phyloP scores from a whole-genome alignment of 164 flowering plant species.

The Annona squamosa region DNA sequence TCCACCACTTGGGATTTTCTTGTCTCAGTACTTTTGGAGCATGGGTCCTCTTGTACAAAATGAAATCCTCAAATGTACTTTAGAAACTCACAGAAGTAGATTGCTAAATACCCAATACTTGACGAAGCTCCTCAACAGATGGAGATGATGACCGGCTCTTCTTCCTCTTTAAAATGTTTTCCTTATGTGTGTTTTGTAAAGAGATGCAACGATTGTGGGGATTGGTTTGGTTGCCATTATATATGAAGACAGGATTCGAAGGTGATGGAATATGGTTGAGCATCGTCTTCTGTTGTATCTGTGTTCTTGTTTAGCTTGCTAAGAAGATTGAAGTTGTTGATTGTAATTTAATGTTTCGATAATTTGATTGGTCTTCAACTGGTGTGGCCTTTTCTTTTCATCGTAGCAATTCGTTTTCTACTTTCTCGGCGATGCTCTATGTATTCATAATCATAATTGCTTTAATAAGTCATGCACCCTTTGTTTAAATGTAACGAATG shows the following conservation, averaged over 20 bases:
- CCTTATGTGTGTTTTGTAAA: not conserved
- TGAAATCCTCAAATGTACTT: not conserved
- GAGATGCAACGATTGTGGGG: not conserved
- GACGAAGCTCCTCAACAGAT: not conserved
- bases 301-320: not conserved
- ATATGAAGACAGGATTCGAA: not conserved
- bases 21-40: not conserved
- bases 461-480: no score
- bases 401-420: no score
- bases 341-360: no score
- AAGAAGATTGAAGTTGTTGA: no score
- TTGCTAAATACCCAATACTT: not conserved
- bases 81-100: not conserved
- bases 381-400: no score
- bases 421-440: no score
- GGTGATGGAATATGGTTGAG: not conserved
- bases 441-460: no score
- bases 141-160: not conserved
- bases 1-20: not conserved
- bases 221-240: not conserved
- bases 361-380: no score
- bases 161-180: no score
- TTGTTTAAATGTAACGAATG: no score
- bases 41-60: not conserved
- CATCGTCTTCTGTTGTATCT: not conserved